phyloP scores from a whole-genome alignment of 106 monocot genomes.

The Allium sativum region DNA sequence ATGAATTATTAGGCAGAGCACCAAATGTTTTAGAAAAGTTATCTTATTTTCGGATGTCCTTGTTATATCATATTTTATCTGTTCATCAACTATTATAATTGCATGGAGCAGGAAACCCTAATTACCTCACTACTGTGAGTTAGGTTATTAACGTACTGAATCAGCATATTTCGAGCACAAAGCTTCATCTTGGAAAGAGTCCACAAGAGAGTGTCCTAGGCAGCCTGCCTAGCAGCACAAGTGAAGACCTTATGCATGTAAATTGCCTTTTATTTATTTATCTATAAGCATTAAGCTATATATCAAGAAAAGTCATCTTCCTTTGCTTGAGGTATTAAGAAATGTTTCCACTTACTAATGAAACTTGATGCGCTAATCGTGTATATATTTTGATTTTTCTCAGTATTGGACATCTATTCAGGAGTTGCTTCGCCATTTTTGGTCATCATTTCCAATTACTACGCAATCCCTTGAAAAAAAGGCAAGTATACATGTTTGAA shows the following conservation, averaged over 20 bases:
- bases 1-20: too few species aligned
- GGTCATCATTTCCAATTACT: constrained; percentile 95
- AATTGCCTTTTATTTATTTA: constrained; percentile 15
- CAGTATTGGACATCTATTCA: constrained; percentile 94
- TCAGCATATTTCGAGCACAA: constrained; percentile 82
- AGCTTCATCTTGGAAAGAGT: constrained; percentile 67
- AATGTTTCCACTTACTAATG: not conserved
- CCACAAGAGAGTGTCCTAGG: constrained; percentile 70
- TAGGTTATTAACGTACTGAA: constrained; percentile 88
- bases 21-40: too few species aligned
- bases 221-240: constrained; percentile 50
- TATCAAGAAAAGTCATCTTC: too few species aligned
- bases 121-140: constrained; percentile 59
- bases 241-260: constrained; percentile 83
- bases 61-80: constrained; percentile 1
- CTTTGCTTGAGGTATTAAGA: not conserved
- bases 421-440: constrained; percentile 90
- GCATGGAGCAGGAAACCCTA: constrained; percentile 64
- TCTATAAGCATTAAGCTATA: not conserved
- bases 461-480: constrained; percentile 66
- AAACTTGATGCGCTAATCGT: not conserved
- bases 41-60: constrained; percentile 3
- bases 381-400: constrained; percentile 11
- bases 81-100: constrained; percentile 40
- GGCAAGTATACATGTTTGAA: constrained; percentile 20